Conservation (phyloP, 2,329 filamentous ascomycete species). For the Colletotrichum navitas region DNA sequence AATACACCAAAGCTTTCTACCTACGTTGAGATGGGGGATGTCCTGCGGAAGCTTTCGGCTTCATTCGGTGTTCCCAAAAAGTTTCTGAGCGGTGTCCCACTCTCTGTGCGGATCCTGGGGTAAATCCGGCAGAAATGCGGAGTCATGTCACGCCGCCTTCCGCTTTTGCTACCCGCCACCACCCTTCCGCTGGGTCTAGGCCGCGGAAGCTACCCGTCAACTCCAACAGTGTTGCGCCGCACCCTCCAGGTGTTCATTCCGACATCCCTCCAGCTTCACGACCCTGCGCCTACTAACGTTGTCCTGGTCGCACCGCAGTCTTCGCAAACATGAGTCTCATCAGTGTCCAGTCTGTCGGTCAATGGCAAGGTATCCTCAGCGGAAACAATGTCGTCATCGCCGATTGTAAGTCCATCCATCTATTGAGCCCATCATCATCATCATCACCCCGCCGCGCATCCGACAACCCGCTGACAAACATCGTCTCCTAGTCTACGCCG, state of each 20-base stretch:
- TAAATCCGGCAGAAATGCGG: conserved; percentile 45
- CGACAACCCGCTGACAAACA: conserved; percentile 46
- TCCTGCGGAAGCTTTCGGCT: conserved; percentile 1
- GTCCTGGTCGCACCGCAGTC: not conserved
- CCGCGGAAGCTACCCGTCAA: conserved; percentile 24
- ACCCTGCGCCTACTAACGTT: conserved; percentile 25
- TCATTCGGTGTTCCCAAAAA: conserved; percentile 30
- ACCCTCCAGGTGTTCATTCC: conserved; percentile 7
- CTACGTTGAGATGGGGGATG: not conserved
- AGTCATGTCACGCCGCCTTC: conserved; percentile 45
- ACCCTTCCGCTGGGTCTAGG: conserved; percentile 35
- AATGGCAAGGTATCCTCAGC: conserved; percentile 80
- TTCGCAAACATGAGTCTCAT: conserved; percentile 59
- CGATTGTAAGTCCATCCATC: conserved; percentile 77
- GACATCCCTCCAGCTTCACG: conserved; percentile 8
- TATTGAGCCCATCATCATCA: not conserved
- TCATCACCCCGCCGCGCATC: conserved; percentile 24
- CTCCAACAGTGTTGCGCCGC: not conserved
- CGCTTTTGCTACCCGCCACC: conserved; percentile 17
- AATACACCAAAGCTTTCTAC: not conserved
- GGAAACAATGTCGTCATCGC: conserved; percentile 85
- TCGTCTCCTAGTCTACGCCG: conserved; percentile 80
- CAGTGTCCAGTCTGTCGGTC: conserved; percentile 72
- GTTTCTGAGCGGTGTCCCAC: conserved; percentile 36
- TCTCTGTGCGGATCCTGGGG: conserved; percentile 35